Conservation (phyloP, 2,329 filamentous ascomycete species). For the Scedosporium minutisporum region DNA sequence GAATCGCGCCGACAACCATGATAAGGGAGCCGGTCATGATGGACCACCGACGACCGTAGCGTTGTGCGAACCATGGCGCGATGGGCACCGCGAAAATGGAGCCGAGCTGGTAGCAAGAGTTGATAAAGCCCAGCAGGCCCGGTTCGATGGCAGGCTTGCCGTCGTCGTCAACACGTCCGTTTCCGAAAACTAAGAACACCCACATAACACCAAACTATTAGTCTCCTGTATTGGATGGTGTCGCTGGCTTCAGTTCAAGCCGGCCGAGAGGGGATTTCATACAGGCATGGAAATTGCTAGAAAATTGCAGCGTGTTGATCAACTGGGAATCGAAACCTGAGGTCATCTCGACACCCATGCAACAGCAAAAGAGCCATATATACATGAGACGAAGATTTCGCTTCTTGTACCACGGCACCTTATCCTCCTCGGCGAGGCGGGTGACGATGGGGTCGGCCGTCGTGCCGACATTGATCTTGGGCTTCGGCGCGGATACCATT, state of each 20-base stretch:
- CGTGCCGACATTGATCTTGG: constrained; percentile 3
- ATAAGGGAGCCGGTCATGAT: constrained; percentile 45
- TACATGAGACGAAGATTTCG: constrained; percentile 42
- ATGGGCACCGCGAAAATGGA: constrained; percentile 44
- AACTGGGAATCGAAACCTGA: constrained; percentile 43
- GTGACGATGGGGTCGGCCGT: constrained; percentile 20
- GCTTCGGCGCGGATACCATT: background rate
- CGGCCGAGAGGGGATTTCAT: background rate
- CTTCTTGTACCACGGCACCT: constrained; percentile 41
- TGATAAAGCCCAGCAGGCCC: constrained; percentile 35
- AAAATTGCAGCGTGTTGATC: constrained; percentile 31
- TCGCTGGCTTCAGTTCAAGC: background rate
- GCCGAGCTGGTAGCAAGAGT: constrained; percentile 45
- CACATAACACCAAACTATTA: background rate
- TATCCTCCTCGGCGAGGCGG: constrained; percentile 21
- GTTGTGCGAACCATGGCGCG: constrained; percentile 40
- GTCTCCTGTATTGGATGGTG: background rate
- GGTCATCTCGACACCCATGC: constrained; percentile 47
- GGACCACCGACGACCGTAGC: constrained; percentile 38
- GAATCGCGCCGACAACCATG: constrained; percentile 43
- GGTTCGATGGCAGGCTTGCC: constrained; percentile 17
- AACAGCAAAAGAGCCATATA: constrained; percentile 40
- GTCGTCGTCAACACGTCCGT: constrained; percentile 11
- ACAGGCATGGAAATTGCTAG: constrained; percentile 27
- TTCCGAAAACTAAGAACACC: constrained; percentile 8